These are phyloP conservation scores for Brassica carinata DNA, from an alignment of 345 rosid species.

Conservation along the genomic window DNA sequence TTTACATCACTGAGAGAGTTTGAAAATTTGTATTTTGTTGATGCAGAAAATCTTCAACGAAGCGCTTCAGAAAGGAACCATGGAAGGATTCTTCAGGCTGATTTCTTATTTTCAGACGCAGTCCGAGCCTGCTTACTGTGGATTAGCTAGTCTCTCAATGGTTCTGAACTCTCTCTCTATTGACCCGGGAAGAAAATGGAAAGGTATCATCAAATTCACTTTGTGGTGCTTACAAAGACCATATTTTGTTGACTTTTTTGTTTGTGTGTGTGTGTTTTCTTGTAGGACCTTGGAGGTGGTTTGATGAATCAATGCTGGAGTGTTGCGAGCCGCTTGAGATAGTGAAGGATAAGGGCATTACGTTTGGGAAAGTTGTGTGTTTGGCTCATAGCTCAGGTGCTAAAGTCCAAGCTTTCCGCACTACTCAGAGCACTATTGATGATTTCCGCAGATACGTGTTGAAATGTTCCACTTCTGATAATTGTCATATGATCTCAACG, in stretches of 20 bases:
- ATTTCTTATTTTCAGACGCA: slow-evolving; percentile 89
- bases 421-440: slow-evolving; percentile 74
- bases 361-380: slow-evolving; percentile 89
- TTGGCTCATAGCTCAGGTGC: slow-evolving; percentile 94
- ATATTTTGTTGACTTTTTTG: too few species aligned
- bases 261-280: too few species aligned
- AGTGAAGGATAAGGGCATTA: slow-evolving; percentile 79
- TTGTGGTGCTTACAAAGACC: too few species aligned
- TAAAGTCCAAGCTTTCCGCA: slow-evolving; percentile 79
- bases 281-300: slow-evolving; percentile 99
- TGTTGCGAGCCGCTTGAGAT: slow-evolving; percentile 91
- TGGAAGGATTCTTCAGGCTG: slow-evolving; percentile 87
- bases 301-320: slow-evolving; percentile 93
- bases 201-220: too few species aligned
- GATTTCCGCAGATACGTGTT: slow-evolving; percentile 67
- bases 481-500: slow-evolving; percentile 77
- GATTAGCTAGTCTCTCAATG: slow-evolving; percentile 86
- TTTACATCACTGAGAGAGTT: neutral
- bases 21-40: neutral
- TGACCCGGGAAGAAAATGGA: slow-evolving; percentile 84
- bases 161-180: slow-evolving; percentile 89
- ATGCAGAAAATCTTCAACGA: slow-evolving; percentile 77
- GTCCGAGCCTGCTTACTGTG: slow-evolving; percentile 91
- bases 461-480: slow-evolving; percentile 69
- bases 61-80: slow-evolving; percentile 82